Evolutionary conservation across 257 asterid genomes (phyloP), one percentile per base, ranked within the genome.

Genomic region (Jasminum sambac): DNA sequence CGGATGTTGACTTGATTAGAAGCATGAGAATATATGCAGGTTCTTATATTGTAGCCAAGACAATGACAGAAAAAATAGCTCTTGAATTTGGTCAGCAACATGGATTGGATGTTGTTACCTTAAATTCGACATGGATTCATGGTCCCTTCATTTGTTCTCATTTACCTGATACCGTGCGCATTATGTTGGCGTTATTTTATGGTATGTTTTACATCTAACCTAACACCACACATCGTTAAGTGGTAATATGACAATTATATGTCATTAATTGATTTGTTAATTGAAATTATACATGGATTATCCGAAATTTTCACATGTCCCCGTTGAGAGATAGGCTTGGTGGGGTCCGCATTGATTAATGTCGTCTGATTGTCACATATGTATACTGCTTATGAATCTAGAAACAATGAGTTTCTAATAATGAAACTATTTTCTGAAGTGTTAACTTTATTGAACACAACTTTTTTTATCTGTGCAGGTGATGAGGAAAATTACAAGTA

Each of bases 61-160:
- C 81, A 3, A 26, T 84, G 34, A 50, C 82, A 0, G 91, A 88
- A 61, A 84, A 75, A 66, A 76, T 77, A 3, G 84, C 75, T 38
- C n/a, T 80, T 37, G 88, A 84, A 8, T 88, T 78, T 69, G 83
- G 71, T 0, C 81, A 79, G 71, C 71, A 76, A 50, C 64, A 68
- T 61, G 88, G 88, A 11, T 25, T 86, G 73, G 87, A 86, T 79
- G 46, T 88, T 73, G 84, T 88, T 9, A 69, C 83, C 0, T 13
- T 84, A 16, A 62, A 78, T 66, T 86, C 95, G 39, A 36, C 86
- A 0, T 79, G 79, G 83, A 78, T 83, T 14, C 79, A 70, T 69
- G 92, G 92, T 8, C 90, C 90, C 43, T 86, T 88, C 71, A 39
- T 88, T 21, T 76, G 78, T 17, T 69, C 86, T 24, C 77, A 55